Evolutionary conservation across 306 rosid genomes (phyloP), one percentile per base, ranked within the genome.

Genomic region (Prunus mongolica): DNA sequence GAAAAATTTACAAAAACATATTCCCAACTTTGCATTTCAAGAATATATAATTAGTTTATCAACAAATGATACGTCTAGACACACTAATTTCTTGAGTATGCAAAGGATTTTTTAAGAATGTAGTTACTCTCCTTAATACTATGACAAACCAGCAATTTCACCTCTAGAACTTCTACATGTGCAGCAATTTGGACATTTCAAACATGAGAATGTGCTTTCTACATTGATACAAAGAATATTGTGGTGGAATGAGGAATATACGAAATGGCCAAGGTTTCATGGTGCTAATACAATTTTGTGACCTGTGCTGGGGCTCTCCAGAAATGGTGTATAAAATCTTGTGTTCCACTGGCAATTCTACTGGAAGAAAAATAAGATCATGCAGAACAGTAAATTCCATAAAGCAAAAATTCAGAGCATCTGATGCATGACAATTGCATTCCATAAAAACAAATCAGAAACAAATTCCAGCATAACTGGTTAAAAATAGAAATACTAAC

Each of bases 401-500:
- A 34, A 70, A 55, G 25, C 4, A 12, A 14, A 57, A 41, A 24
- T 57, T 41, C 63, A 57, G 24, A 57, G 25, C 12, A 3, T 69
- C 27, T 49, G 50, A 12, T 71, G 45, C 45, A 51, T 61, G 55
- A 55, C 30, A 75, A 55, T 8, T 20, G 12, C 20, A 73, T 27
- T 3, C 45, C 34, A 1, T 49, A 30, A 1, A n/a, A 61, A 45
- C 18, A 27, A 11, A 27, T 16, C 5, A 72, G 20, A 25, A 15
- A 30, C 7, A 70, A 19, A 52, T 8, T 22, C 51, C 49, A 55
- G 44, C 27, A 76, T 62, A 52, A 20, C 15, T 8, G 47, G 28
- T 78, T 6, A 12, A 27, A 61, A 13, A 60, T 12, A 28, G 15
- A 38, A 61, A 61, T 60, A 85, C 95, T 68, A 72, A 93, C 98